Percentiles rank a stretch among this genome's conserved stretches.
Evolutionary conservation across 2,329 filamentous ascomycete species (phyloP).

Genomic region (Didymella lethalis): DNA sequence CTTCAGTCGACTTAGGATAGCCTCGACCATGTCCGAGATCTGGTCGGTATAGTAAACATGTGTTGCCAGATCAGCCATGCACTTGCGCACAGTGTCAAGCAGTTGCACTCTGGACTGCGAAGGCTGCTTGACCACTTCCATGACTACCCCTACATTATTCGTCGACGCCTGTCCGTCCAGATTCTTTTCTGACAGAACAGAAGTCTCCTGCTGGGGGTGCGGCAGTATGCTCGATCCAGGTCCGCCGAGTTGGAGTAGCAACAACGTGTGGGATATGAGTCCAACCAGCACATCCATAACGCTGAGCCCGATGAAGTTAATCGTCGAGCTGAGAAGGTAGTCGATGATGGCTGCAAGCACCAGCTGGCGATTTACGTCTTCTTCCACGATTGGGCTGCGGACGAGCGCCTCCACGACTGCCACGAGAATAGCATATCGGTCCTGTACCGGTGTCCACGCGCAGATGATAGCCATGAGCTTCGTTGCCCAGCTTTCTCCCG

Average conservation of each 20-base stretch:
- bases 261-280: slow-evolving; percentile 82
- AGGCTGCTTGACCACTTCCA: slow-evolving; percentile 58
- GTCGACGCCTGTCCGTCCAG: slow-evolving; percentile 27
- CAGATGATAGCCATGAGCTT: slow-evolving; percentile 81
- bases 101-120: slow-evolving; percentile 67
- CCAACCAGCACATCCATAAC: slow-evolving; percentile 93
- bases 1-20: slow-evolving; percentile 80
- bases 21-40: slow-evolving; percentile 89
- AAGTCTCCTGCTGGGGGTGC: slow-evolving; percentile 50
- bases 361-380: slow-evolving; percentile 75
- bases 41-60: slow-evolving; percentile 98
- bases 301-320: slow-evolving; percentile 93
- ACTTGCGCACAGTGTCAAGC: slow-evolving; percentile 75
- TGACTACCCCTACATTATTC: slow-evolving; percentile 40
- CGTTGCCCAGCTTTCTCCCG: slow-evolving; percentile 76
- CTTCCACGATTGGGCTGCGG: slow-evolving; percentile 71
- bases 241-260: slow-evolving; percentile 72
- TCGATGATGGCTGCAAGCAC: slow-evolving; percentile 80
- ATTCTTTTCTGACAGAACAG: slow-evolving; percentile 37
- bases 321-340: slow-evolving; percentile 82
- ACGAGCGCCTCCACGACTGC: slow-evolving; percentile 80
- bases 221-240: slow-evolving; percentile 50
- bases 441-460: slow-evolving; percentile 90
- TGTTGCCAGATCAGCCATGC: slow-evolving; percentile 88
- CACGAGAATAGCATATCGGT: slow-evolving; percentile 88